Conservation (phyloP, 2,329 filamentous ascomycete species). For the Sporothrix luriei region DNA sequence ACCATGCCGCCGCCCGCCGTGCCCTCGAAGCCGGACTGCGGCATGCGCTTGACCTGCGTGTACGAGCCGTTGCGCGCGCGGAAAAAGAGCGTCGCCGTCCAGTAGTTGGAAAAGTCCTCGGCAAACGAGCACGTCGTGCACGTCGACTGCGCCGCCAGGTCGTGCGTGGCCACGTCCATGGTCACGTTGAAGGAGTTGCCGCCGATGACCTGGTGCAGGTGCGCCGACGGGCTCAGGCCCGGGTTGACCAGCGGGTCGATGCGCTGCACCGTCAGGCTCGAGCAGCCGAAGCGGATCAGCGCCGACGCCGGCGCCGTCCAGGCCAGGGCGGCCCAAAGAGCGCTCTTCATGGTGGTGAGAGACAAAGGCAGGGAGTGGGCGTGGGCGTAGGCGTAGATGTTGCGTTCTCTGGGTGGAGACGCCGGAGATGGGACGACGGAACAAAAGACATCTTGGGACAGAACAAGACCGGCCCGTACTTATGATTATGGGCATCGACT, state of each 20-base stretch:
- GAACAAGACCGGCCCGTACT: neutral
- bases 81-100: slow-evolving; percentile 53
- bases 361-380: neutral
- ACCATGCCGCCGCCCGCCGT: slow-evolving; percentile 51
- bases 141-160: slow-evolving; percentile 44
- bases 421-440: neutral
- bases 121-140: slow-evolving; percentile 51
- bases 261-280: slow-evolving; percentile 52
- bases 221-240: slow-evolving; percentile 49
- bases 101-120: slow-evolving; percentile 53
- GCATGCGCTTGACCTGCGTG: slow-evolving; percentile 49
- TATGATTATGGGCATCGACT: neutral
- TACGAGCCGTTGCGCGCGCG: slow-evolving; percentile 49
- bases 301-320: slow-evolving; percentile 42
- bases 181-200: slow-evolving; percentile 51
- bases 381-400: neutral
- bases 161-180: slow-evolving; percentile 46
- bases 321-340: slow-evolving; percentile 38
- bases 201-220: slow-evolving; percentile 53
- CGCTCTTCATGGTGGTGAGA: slow-evolving; percentile 7
- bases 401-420: neutral
- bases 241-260: slow-evolving; percentile 52
- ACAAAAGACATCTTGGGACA: neutral
- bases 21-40: slow-evolving; percentile 51
- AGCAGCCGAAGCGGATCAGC: slow-evolving; percentile 54